Base-by-base conservation (phyloP, 306 rosid species). In the Prunus mongolica region DNA sequence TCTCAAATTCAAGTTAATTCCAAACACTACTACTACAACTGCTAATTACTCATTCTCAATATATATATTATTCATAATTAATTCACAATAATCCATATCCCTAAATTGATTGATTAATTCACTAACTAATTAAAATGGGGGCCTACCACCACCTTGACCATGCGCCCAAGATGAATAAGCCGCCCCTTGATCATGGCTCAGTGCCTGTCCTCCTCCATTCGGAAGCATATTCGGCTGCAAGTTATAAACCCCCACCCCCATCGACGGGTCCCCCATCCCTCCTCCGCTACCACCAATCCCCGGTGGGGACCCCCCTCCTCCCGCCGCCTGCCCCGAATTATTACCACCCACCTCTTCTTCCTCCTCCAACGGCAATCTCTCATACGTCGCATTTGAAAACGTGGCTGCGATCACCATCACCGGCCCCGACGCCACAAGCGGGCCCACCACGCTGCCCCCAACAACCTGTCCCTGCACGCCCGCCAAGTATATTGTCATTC, bases 401-500 rank as follows among this genome's bases (percentile, higher is more conserved):
- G 96, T 91, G 0, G 98, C 98, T 0, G 95, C 94, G 67, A 91
- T 87, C 68, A 93, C 81, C 90, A 91, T 87, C 44, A 93, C 96
- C 1, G 96, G 88, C 1, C 98, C 96, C 0, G 95, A 80, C 1
- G 98, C 98, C 54, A 88, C 47, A 4, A 93, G 84, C 0, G 96
- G 91, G 0, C 98, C 96, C 14, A 89, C 91, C 52, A 93, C 95
- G 20, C 88, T 89, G 0, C 98, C 98, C 0, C 98, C 98, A 16
- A 93, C 89, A 1, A 91, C 87, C 57, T 90, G 97, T 0, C 97
- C 97, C 15, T 93, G 96, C 4, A 90, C 96, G 3, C 96, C 90
- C 0, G 98, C 81, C 0, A 93, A 87, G 76, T 89, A 93, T n/a
- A 93, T 84, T 13, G 96, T 93, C 24, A 93, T 79, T 0, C 94